A percentile compares a stretch with the other conserved stretches of the same genome.
Conservation (phyloP, 768 basidiomycete genomes). For the Amanita rubescens region DNA sequence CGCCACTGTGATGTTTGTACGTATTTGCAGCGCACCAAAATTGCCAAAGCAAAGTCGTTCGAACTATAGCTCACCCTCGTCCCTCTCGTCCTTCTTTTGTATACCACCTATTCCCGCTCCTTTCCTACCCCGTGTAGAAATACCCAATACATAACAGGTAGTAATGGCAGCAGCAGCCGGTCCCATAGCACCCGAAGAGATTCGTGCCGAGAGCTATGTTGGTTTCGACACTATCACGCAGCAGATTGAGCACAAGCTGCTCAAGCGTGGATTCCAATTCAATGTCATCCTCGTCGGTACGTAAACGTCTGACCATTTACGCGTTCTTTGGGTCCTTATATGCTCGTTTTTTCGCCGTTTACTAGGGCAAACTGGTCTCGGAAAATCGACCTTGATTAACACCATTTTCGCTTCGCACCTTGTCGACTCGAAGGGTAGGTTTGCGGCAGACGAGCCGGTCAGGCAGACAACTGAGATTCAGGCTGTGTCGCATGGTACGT, state of each 20-base stretch:
- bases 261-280: conserved; percentile 99
- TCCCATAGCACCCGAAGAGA: conserved; percentile 44
- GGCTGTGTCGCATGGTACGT: conserved; percentile 85
- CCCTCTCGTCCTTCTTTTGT: neutral
- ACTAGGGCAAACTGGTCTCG: conserved; percentile 91
- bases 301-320: conserved; percentile 2
- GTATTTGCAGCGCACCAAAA: neutral
- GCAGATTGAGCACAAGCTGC: conserved; percentile 98
- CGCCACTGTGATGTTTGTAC: neutral
- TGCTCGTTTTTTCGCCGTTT: neutral
- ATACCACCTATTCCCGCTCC: neutral
- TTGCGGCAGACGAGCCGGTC: conserved; percentile 80
- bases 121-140: neutral
- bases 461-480: conserved; percentile 97
- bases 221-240: conserved; percentile 97
- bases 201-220: conserved; percentile 88
- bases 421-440: conserved; percentile 94
- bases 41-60: conserved; percentile 9
- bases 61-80: neutral
- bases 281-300: conserved; percentile 94
- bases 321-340: neutral
- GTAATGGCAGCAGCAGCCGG: conserved; percentile 4
- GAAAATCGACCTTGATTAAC: conserved; percentile 98
- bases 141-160: neutral
- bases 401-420: conserved; percentile 99